A percentile compares a stretch with the other conserved stretches of the same genome.
Evolutionary conservation across 805 yeast species (phyloP).

Genomic region (Tetrapisispora pingtungensis): DNA sequence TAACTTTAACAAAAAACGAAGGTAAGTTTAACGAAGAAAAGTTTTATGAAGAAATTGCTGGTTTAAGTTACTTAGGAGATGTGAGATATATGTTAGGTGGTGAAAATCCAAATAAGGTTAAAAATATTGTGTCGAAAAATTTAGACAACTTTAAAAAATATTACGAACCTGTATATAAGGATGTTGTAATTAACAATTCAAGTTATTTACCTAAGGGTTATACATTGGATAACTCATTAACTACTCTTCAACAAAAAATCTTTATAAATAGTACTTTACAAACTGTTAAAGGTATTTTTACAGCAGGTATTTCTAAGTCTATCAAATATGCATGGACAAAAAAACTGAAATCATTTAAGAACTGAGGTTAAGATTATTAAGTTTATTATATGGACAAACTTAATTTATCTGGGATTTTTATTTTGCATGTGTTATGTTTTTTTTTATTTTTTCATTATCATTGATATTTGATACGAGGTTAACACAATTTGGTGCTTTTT

Average conservation of each 20-base stretch:
- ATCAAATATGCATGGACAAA: constrained; percentile 71
- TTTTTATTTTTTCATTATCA: background rate
- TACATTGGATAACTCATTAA: constrained; percentile 29
- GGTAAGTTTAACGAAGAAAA: constrained; percentile 46
- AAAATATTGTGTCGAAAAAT: constrained; percentile 77
- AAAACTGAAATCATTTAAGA: constrained; percentile 31
- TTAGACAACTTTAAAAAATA: constrained; percentile 54
- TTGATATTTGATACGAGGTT: background rate
- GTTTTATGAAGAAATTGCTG: constrained; percentile 67
- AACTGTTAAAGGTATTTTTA: constrained; percentile 69
- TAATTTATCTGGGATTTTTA: background rate
- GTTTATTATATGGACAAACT: background rate
- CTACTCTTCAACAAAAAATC: constrained; percentile 44
- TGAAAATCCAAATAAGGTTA: constrained; percentile 82
- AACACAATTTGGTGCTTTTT: background rate
- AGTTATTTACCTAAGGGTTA: constrained; percentile 32
- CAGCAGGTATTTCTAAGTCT: constrained; percentile 74
- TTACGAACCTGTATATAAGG: constrained; percentile 51
- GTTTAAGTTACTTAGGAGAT: constrained; percentile 82
- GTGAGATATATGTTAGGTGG: constrained; percentile 78
- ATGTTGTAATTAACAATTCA: constrained; percentile 27
- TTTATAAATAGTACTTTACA: constrained; percentile 63
- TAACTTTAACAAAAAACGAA: constrained; percentile 28
- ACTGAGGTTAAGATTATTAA: background rate
- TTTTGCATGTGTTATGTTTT: constrained; percentile 1